phyloP scores from a whole-genome alignment of 768 basidiomycete species.

The Hygrophoropsis aurantiaca region DNA sequence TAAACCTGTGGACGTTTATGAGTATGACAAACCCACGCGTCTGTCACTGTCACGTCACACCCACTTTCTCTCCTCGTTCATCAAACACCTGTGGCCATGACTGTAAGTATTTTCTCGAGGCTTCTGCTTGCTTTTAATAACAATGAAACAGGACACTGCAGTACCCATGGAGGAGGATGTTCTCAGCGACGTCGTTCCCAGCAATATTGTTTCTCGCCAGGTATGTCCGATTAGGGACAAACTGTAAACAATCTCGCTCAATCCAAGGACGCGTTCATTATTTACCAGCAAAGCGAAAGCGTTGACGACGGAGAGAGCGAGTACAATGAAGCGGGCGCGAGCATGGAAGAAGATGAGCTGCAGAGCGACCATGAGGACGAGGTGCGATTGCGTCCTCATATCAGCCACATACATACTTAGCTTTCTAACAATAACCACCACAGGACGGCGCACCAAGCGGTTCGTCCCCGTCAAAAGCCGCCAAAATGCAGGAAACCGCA shows the following conservation, averaged over 20 bases:
- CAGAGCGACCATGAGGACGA: constrained; percentile 51
- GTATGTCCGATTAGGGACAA: constrained; percentile 38
- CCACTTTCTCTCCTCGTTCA: constrained; percentile 13
- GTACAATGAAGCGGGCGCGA: constrained; percentile 54
- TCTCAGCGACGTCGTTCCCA: constrained; percentile 87
- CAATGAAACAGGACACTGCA: constrained; percentile 11
- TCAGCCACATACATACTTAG: background rate
- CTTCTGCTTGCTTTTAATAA: background rate
- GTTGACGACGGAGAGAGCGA: constrained; percentile 73
- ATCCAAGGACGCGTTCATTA: constrained; percentile 26
- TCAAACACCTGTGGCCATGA: constrained; percentile 13
- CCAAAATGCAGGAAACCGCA: constrained; percentile 37
- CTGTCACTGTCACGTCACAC: constrained; percentile 24
- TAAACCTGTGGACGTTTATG: no score
- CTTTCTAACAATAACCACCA: background rate
- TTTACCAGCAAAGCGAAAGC: constrained; percentile 58
- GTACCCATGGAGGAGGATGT: constrained; percentile 67
- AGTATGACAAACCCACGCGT: constrained; percentile 7
- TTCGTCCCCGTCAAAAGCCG: constrained; percentile 30
- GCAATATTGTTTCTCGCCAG: constrained; percentile 88
- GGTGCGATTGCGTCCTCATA: constrained; percentile 18
- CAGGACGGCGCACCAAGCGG: constrained; percentile 20
- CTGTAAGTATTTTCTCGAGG: constrained; percentile 13
- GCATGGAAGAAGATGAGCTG: constrained; percentile 61
- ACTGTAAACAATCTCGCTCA: background rate